These are phyloP conservation scores for Globisporangium radiosum DNA, from an alignment of 352 stramenopile species.

Conservation along the genomic window DNA sequence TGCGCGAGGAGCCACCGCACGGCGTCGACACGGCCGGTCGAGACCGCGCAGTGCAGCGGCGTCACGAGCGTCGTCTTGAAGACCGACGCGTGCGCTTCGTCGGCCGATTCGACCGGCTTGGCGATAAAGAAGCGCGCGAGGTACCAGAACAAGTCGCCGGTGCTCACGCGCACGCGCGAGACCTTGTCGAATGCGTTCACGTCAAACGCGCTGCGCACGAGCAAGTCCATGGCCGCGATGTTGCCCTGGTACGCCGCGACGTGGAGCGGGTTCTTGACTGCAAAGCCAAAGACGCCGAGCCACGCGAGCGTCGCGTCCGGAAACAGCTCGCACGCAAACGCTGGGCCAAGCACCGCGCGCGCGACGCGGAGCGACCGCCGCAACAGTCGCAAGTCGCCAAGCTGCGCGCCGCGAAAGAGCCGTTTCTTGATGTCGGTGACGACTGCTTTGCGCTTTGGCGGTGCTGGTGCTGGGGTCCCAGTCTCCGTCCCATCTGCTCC, in stretches of 20 bases:
- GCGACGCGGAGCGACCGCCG: constrained; percentile 42
- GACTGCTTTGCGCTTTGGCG: constrained; percentile 75
- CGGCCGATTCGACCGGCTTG: constrained; percentile 34
- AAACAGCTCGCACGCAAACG: constrained; percentile 62
- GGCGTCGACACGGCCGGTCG: constrained; percentile 53
- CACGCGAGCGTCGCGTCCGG: constrained; percentile 34
- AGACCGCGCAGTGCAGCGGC: constrained; percentile 72
- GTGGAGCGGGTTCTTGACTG: constrained; percentile 76
- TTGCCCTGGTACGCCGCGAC: constrained; percentile 72
- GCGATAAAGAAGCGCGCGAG: constrained; percentile 68
- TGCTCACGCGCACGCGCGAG: constrained; percentile 67
- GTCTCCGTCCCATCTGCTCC: no score
- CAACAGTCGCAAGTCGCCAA: constrained; percentile 44
- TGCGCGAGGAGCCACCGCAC: constrained; percentile 63
- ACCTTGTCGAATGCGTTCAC: constrained; percentile 74
- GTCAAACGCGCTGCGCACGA: constrained; percentile 47
- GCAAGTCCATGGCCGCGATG: constrained; percentile 51
- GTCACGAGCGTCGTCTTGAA: constrained; percentile 83
- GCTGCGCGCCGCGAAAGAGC: constrained; percentile 63
- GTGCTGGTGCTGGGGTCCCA: constrained; percentile 20
- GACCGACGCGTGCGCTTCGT: constrained; percentile 64
- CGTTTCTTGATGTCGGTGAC: constrained; percentile 53
- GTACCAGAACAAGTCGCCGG: constrained; percentile 78
- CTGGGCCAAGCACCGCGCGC: constrained; percentile 33
- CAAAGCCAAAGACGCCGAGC: constrained; percentile 50